These are phyloP conservation scores for Leavenworthia alabamica DNA, from an alignment of 345 rosid genomes.

Conservation along the genomic window DNA sequence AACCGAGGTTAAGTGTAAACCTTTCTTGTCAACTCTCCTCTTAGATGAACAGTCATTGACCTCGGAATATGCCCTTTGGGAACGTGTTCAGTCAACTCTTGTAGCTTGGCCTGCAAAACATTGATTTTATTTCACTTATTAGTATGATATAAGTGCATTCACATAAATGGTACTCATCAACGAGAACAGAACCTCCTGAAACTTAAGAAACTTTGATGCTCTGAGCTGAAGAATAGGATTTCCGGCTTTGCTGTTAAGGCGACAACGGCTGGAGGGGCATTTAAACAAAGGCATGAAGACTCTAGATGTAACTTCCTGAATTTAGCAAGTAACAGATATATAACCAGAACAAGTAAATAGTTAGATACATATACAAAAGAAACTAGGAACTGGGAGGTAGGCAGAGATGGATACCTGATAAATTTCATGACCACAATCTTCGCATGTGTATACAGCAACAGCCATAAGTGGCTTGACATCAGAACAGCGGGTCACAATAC, in stretches of 20 bases:
- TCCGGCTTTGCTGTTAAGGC: constrained; percentile 56
- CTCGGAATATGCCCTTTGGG: constrained; percentile 98
- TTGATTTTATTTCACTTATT: background rate
- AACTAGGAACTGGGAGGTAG: background rate
- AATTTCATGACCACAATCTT: constrained; percentile 91
- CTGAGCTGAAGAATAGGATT: constrained; percentile 94
- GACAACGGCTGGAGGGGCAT: constrained; percentile 75
- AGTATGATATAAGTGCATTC: background rate
- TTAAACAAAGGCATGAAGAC: constrained; percentile 90
- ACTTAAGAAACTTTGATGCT: constrained; percentile 92
- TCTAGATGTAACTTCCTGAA: constrained; percentile 87
- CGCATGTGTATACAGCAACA: constrained; percentile 96
- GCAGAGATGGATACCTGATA: constrained; percentile 58
- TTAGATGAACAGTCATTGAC: constrained; percentile 89
- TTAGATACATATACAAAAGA: background rate
- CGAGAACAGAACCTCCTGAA: constrained; percentile 70
- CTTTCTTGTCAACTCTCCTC: constrained; percentile 98
- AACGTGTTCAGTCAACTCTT: constrained; percentile 96
- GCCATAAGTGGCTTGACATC: constrained; percentile 99
- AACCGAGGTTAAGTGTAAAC: constrained; percentile 33
- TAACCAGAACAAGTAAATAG: background rate
- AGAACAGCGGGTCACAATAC: constrained; percentile 94
- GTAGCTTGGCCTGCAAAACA: constrained; percentile 83
- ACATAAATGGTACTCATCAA: background rate
- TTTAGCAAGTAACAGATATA: constrained; percentile 19